Evolutionary conservation across 345 rosid species (phyloP), one percentile per base, ranked within the genome.

Genomic region (Ceriops zippeliana): DNA sequence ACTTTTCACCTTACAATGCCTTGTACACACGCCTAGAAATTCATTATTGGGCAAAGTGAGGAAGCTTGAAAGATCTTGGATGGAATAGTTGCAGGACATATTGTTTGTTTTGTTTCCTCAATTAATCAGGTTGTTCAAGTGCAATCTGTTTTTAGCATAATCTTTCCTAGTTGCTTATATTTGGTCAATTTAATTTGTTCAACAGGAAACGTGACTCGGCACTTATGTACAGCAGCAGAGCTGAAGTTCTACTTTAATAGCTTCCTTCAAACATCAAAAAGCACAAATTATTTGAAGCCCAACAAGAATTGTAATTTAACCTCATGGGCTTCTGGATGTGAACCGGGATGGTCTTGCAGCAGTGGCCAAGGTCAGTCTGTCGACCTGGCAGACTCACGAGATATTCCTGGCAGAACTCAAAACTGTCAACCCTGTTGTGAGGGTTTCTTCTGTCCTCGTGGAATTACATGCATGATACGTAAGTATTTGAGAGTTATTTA

Each of bases 401-500:
- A 66, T 1, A 78, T 88, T 72, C 99, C 99, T 35, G 66, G 77
- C 61, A 84, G 99, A 80, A 89, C 81, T 69, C 56, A 7, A 20
- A 68, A 61, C 71, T 95, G 97, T 75, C 78, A 84, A 73, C n/a
- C 87, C 63, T 95, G 97, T 73, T 95, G 99, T 47, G 91, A 81
- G 77, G 99, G 97, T 0, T 91, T 95, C 80, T 87, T 95, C 87
- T 91, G 96, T 34, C 99, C 99, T 24, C 83, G 78, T 57, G 97
- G 96, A 32, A 83, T 95, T 72, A 90, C 99, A 6, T 91, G 97
- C 87, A 95, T 95, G 99, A 90, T 91, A 46, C 96, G 96, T 95
- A 82, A 87, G 96, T 60, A 54, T 70, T 47, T 62, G 8, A 56
- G 56, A 52, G 72, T 63, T 67, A 24, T 53, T 53, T 64, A 21